Conservation (phyloP, 345 rosid species). For the Brassica incana region DNA sequence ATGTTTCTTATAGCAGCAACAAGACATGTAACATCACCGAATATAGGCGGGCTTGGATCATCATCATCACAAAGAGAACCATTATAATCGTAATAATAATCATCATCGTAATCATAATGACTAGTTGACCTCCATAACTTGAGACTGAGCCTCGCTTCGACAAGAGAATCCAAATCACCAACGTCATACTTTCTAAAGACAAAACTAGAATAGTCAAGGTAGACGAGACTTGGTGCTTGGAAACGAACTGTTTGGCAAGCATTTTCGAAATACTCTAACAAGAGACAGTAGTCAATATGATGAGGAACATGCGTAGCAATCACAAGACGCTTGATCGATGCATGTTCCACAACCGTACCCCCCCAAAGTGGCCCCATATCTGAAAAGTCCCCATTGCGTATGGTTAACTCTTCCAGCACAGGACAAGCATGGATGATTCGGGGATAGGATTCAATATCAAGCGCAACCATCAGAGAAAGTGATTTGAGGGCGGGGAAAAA, state of each 20-base stretch:
- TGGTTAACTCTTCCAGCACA: not conserved
- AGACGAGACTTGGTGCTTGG: not conserved
- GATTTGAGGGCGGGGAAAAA: not conserved
- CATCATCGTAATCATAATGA: not conserved
- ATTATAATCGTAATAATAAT: not conserved
- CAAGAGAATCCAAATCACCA: not conserved
- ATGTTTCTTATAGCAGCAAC: not conserved
- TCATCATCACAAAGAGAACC: not conserved
- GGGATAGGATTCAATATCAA: not conserved
- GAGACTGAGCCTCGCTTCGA: not conserved
- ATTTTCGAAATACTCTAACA: not conserved
- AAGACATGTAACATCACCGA: not conserved
- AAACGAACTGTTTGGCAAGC: not conserved
- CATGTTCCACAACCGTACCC: not conserved
- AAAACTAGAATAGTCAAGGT: not conserved
- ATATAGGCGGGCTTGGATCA: not conserved
- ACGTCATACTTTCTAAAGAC: not conserved
- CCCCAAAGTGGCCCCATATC: not conserved
- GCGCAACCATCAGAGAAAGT: not conserved
- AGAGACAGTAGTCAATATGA: not conserved
- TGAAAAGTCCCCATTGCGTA: not conserved
- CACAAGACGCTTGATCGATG: not conserved
- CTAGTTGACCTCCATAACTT: not conserved
- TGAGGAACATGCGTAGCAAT: not conserved
- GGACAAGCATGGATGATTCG: not conserved